phyloP scores from a whole-genome alignment of 345 rosid species.

The Nasturtium officinale region DNA sequence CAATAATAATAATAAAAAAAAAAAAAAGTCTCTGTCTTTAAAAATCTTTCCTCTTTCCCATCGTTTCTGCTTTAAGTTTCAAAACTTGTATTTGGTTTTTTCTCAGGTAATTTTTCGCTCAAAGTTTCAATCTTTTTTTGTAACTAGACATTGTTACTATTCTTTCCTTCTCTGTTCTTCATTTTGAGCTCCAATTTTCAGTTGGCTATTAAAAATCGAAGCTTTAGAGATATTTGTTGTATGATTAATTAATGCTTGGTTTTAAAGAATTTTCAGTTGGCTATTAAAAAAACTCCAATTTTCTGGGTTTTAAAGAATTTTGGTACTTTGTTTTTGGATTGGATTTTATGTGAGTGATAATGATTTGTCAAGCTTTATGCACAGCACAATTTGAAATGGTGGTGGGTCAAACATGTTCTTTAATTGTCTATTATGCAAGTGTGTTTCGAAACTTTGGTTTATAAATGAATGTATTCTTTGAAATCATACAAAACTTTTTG shows the following conservation, averaged over 20 bases:
- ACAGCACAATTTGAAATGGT: slow-evolving; percentile 26
- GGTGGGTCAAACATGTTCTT: slow-evolving; percentile 37
- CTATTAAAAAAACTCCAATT: neutral
- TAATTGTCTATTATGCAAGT: slow-evolving; percentile 37
- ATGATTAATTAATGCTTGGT: neutral
- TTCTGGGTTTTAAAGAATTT: neutral
- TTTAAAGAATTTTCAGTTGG: neutral
- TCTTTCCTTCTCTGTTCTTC: slow-evolving; percentile 2
- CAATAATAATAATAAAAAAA: neutral
- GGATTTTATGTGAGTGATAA: slow-evolving; percentile 29
- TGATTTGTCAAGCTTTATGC: slow-evolving; percentile 32
- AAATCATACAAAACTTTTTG: neutral
- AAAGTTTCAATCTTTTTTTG: slow-evolving; percentile 15
- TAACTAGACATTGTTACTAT: neutral
- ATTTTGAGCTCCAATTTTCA: neutral
- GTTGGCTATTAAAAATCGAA: neutral
- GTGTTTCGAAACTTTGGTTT: slow-evolving; percentile 22
- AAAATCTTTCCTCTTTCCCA: slow-evolving; percentile 1
- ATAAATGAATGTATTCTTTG: slow-evolving; percentile 7
- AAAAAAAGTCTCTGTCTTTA: neutral
- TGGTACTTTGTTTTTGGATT: slow-evolving; percentile 10
- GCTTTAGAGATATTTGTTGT: neutral
- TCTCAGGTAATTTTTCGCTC: slow-evolving; percentile 11
- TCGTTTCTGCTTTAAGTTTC: slow-evolving; percentile 17
- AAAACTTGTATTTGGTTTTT: slow-evolving; percentile 26